Percentiles rank a stretch among this genome's conserved stretches.
phyloP scores from a whole-genome alignment of 1,284 basidiomycete species.

The Sparassis latifolia region DNA sequence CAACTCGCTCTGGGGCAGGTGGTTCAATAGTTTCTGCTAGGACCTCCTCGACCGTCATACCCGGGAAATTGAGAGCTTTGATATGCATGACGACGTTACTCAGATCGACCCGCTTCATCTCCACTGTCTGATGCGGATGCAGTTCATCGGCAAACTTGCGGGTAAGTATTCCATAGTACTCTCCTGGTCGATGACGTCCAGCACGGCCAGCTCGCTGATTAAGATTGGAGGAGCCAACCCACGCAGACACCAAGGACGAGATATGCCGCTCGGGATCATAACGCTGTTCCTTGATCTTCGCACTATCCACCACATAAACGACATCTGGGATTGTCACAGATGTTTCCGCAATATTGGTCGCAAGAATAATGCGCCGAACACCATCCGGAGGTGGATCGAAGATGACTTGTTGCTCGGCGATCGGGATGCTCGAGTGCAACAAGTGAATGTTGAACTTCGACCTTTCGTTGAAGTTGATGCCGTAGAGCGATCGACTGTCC shows the following conservation, averaged over 20 bases:
- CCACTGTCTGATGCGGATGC: conserved; percentile 84
- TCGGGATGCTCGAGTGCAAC: conserved; percentile 87
- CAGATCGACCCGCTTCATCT: conserved; percentile 93
- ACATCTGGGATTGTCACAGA: conserved; percentile 96
- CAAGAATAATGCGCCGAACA: conserved; percentile 82
- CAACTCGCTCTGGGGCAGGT: conserved; percentile 74
- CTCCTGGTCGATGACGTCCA: conserved; percentile 86
- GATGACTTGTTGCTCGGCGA: conserved; percentile 86
- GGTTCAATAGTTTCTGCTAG: conserved; percentile 86
- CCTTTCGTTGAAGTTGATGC: conserved; percentile 56
- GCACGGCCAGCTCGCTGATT: conserved; percentile 93
- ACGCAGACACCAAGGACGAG: conserved; percentile 19
- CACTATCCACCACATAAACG: conserved; percentile 91
- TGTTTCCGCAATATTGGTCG: conserved; percentile 97
- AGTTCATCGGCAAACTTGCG: conserved; percentile 58
- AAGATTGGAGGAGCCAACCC: conserved; percentile 71
- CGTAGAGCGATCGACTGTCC: conserved; percentile 44
- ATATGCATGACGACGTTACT: conserved; percentile 95
- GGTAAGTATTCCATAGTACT: conserved; percentile 86
- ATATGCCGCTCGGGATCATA: conserved; percentile 73
- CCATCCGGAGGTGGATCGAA: conserved; percentile 78
- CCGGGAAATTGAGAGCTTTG: conserved; percentile 92
- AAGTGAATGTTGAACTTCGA: conserved; percentile 75
- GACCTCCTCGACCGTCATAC: conserved; percentile 84
- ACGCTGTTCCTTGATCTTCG: conserved; percentile 86